Percentiles rank a stretch among this genome's conserved stretches.
These are phyloP conservation scores for Clonostachys rhizophaga DNA, from an alignment of 2,329 filamentous ascomycete species.

Conservation along the genomic window DNA sequence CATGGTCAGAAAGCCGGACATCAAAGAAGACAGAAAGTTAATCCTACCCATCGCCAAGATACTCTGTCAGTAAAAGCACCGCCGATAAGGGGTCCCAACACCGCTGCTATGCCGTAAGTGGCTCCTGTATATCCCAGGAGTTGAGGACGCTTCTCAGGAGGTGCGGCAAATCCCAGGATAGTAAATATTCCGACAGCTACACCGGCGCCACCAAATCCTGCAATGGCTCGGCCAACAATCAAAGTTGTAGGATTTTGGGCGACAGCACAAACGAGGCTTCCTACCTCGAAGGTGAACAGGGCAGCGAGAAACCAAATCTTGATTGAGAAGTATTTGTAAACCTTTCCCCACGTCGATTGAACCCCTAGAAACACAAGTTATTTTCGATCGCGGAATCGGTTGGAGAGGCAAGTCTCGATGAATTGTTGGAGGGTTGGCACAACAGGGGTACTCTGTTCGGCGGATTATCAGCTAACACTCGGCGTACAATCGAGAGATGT, in stretches of 20 bases:
- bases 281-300: slow-evolving; percentile 5
- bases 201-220: slow-evolving; percentile 1
- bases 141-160: neutral
- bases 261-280: slow-evolving; percentile 5
- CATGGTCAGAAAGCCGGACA: neutral
- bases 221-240: slow-evolving; percentile 5
- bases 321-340: slow-evolving; percentile 4
- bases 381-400: neutral
- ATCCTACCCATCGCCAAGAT: slow-evolving; percentile 15
- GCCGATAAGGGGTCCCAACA: slow-evolving; percentile 14
- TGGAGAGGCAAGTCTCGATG: too few species aligned
- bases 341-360: slow-evolving; percentile 5
- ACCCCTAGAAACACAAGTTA: neutral
- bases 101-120: slow-evolving; percentile 13
- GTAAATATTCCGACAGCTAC: neutral
- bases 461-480: too few species aligned
- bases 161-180: neutral
- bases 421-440: too few species aligned
- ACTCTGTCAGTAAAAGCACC: slow-evolving; percentile 15
- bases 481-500: slow-evolving; percentile 32
- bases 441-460: too few species aligned
- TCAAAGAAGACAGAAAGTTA: neutral
- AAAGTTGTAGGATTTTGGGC: slow-evolving; percentile 4
- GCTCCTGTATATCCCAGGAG: slow-evolving; percentile 11
- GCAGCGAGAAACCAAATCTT: slow-evolving; percentile 3